These are phyloP conservation scores for Pseudogymnoascus sp. DNA, from an alignment of 2,329 filamentous ascomycete species.

Conservation along the genomic window DNA sequence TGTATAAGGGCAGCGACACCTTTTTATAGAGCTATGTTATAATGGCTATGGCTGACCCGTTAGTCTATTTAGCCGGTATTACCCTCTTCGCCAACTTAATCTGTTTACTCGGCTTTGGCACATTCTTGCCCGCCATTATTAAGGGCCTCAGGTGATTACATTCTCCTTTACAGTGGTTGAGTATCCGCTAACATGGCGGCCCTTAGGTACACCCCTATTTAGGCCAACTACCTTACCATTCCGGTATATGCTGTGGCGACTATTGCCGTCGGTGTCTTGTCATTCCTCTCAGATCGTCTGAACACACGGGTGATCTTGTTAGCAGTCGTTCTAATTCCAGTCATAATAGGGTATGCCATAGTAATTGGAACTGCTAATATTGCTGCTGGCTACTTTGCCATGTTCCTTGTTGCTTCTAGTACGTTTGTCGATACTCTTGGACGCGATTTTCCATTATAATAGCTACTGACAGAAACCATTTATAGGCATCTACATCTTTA, in stretches of 20 bases:
- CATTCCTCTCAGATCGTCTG: conserved; percentile 29
- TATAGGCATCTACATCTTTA: too few species aligned
- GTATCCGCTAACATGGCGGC: too few species aligned
- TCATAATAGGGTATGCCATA: too few species aligned
- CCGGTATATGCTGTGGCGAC: conserved; percentile 30
- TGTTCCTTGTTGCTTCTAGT: too few species aligned
- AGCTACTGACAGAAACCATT: too few species aligned
- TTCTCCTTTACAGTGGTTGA: too few species aligned
- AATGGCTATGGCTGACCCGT: conserved; percentile 28
- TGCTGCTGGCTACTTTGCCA: too few species aligned
- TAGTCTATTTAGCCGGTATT: conserved; percentile 25
- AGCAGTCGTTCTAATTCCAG: too few species aligned
- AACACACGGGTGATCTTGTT: conserved; percentile 19
- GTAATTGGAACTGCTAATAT: too few species aligned
- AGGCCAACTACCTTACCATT: conserved; percentile 31
- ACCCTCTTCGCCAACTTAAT: conserved; percentile 31
- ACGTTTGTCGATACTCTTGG: too few species aligned
- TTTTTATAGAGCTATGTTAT: conserved; percentile 27
- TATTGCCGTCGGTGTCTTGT: conserved; percentile 22
- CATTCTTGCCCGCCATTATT: conserved; percentile 29
- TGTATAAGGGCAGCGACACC: conserved; percentile 26
- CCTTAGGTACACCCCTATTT: conserved; percentile 16
- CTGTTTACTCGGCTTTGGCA: conserved; percentile 29
- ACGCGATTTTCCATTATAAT: too few species aligned
- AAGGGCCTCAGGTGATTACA: conserved; percentile 12